Evolutionary conservation across 345 rosid species (phyloP).

Genomic region (Acer campestre): DNA sequence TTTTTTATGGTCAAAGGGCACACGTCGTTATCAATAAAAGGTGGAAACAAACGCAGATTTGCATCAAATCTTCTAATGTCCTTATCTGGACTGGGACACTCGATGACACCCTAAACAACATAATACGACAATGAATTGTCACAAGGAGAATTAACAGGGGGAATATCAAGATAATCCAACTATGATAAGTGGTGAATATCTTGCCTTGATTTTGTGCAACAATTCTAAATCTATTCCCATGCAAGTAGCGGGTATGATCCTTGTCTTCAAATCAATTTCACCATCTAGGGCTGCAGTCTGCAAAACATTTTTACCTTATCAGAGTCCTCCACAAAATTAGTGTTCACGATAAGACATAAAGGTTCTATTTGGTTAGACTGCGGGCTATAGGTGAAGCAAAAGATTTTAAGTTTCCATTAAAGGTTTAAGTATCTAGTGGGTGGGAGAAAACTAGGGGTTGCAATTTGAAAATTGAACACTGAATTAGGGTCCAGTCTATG

Average conservation of each 20-base stretch:
- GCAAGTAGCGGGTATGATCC: slow-evolving; percentile 88
- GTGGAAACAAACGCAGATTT: slow-evolving; percentile 92
- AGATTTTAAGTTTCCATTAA: background rate
- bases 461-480: background rate
- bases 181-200: slow-evolving; percentile 13
- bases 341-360: background rate
- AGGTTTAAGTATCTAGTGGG: background rate
- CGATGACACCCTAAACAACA: slow-evolving; percentile 82
- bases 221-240: slow-evolving; percentile 86
- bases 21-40: slow-evolving; percentile 91
- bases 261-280: slow-evolving; percentile 95
- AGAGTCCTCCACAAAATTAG: slow-evolving; percentile 3
- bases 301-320: slow-evolving; percentile 33
- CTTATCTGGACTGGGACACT: slow-evolving; percentile 93
- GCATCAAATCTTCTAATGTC: slow-evolving; percentile 99
- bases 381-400: background rate
- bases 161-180: slow-evolving; percentile 2
- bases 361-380: background rate
- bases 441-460: background rate
- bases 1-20: slow-evolving; percentile 93
- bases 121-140: slow-evolving; percentile 4
- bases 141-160: background rate
- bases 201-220: slow-evolving; percentile 92
- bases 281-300: slow-evolving; percentile 98
- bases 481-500: background rate